phyloP scores from a whole-genome alignment of 2,329 filamentous ascomycete genomes.

The Cladosporium sp. region DNA sequence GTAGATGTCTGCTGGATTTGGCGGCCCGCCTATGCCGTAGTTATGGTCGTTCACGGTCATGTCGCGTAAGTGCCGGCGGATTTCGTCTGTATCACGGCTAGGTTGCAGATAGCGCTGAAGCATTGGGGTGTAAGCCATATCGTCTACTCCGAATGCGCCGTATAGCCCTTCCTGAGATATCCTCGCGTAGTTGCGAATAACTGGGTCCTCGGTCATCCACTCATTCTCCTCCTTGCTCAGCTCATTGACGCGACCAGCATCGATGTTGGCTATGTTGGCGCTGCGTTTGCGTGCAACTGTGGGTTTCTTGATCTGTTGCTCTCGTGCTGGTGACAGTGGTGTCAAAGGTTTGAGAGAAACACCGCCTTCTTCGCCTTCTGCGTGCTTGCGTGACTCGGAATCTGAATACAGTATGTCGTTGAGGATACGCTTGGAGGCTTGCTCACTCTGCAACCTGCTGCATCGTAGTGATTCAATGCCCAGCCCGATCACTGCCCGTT shows the following conservation, averaged over 20 bases:
- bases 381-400: background rate
- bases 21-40: background rate
- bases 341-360: slow-evolving; percentile 4
- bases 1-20: background rate
- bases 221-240: background rate
- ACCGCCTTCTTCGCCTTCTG: background rate
- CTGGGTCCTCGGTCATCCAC: slow-evolving; percentile 16
- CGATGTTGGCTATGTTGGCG: background rate
- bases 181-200: slow-evolving; percentile 15
- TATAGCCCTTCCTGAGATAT: background rate
- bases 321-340: background rate
- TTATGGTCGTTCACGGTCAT: slow-evolving; percentile 3
- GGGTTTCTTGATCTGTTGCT: background rate
- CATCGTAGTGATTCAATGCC: background rate
- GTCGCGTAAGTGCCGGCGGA: background rate
- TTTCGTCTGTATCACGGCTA: slow-evolving; percentile 1
- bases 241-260: background rate
- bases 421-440: background rate
- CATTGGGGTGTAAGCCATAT: background rate
- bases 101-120: background rate
- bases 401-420: too few species aligned
- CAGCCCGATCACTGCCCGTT: background rate
- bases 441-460: background rate
- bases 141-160: background rate
- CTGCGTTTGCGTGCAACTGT: background rate